Evolutionary conservation across 192 early-diverging fungal genomes (phyloP).

Genomic region (Coemansia sp.): DNA sequence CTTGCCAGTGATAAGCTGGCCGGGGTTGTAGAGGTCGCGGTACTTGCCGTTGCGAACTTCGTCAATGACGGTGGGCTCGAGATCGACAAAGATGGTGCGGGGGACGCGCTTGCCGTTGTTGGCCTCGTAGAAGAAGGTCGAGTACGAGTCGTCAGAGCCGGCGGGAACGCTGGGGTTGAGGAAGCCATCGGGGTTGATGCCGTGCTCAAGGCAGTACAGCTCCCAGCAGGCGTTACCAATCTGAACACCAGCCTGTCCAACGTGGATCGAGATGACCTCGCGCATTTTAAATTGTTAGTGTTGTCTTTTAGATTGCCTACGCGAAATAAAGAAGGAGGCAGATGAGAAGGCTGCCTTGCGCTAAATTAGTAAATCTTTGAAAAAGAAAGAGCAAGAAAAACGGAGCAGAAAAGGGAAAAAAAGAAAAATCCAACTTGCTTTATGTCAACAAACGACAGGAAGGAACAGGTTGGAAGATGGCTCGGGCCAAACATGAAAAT

Average conservation of each 20-base stretch:
- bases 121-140: slow-evolving; percentile 99
- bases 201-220: slow-evolving; percentile 94
- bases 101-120: slow-evolving; percentile 99
- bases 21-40: slow-evolving; percentile 87
- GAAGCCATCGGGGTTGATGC: slow-evolving; percentile 91
- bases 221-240: slow-evolving; percentile 99
- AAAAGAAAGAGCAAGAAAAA: not conserved
- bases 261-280: slow-evolving; percentile 76
- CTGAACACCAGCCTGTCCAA: slow-evolving; percentile 97
- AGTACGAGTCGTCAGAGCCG: slow-evolving; percentile 81
- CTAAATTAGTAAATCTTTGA: slow-evolving; percentile 10
- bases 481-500: slow-evolving; percentile 20
- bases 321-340: not conserved
- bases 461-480: not conserved
- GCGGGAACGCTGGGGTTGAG: slow-evolving; percentile 26
- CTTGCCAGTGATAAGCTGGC: slow-evolving; percentile 99
- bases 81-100: slow-evolving; percentile 97
- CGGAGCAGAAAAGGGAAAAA: not conserved
- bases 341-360: slow-evolving; percentile 2
- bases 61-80: slow-evolving; percentile 95
- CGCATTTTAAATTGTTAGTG: slow-evolving; percentile 57
- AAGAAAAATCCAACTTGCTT: not conserved
- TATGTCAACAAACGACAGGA: slow-evolving; percentile 34
- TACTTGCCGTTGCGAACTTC: slow-evolving; percentile 99
- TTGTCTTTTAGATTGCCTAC: slow-evolving; percentile 16